These are phyloP conservation scores for Backusella macrospora DNA, from an alignment of 192 early-diverging fungal genomes.

Conservation along the genomic window DNA sequence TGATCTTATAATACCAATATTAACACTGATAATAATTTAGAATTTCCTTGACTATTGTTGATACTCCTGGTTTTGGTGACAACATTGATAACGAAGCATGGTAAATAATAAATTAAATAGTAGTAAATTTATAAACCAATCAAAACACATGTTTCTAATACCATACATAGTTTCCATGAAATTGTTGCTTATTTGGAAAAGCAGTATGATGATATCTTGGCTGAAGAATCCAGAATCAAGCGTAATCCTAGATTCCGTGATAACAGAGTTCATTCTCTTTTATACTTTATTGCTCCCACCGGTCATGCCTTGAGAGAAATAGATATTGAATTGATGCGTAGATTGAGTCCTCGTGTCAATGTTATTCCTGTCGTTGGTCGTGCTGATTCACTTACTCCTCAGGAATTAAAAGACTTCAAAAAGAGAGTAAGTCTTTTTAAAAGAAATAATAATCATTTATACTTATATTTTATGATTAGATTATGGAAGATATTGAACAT, in stretches of 20 bases:
- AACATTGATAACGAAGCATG: conserved; percentile 93
- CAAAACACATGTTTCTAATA: neutral
- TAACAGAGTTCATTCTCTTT: conserved; percentile 91
- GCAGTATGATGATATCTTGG: conserved; percentile 93
- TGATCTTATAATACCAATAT: neutral
- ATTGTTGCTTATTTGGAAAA: conserved; percentile 93
- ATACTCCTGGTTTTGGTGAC: conserved; percentile 99
- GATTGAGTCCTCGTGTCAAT: conserved; percentile 90
- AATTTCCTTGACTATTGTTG: conserved; percentile 95
- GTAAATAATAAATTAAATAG: conserved; percentile 62
- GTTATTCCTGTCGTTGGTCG: conserved; percentile 95
- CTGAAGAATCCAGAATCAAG: conserved; percentile 85
- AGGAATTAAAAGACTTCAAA: conserved; percentile 88
- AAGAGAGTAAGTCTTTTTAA: conserved; percentile 52
- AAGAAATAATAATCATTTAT: conserved; percentile 50
- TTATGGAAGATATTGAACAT: conserved; percentile 96
- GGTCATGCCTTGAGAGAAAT: conserved; percentile 96
- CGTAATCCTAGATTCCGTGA: conserved; percentile 91
- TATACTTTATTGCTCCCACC: conserved; percentile 98
- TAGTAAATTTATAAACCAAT: neutral
- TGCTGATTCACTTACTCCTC: conserved; percentile 88
- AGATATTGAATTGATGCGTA: conserved; percentile 92
- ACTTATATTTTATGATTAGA: conserved; percentile 39
- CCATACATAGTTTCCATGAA: conserved; percentile 73
- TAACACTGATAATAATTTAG: conserved; percentile 7